Conservation (phyloP, 495 filamentous ascomycete species). For the Penicillium malachiteum region DNA sequence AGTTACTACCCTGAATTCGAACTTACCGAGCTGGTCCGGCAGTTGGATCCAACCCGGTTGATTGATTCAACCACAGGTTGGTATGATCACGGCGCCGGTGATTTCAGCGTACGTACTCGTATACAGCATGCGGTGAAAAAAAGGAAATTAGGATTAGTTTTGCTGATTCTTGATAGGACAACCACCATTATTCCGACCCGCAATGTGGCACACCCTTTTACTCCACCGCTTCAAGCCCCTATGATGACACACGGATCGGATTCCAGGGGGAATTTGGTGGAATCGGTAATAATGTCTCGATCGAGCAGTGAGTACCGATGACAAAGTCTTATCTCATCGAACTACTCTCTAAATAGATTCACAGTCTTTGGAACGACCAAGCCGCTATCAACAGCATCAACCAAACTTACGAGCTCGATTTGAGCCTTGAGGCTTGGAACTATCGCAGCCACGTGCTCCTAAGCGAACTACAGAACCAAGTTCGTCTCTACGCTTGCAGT, state of each 20-base stretch:
- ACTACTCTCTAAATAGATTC: background rate
- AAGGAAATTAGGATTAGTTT: too few species aligned
- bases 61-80: slow-evolving; percentile 61
- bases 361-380: slow-evolving; percentile 56
- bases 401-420: slow-evolving; percentile 64
- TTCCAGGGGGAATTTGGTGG: slow-evolving; percentile 71
- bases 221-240: slow-evolving; percentile 53
- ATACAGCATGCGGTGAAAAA: too few species aligned
- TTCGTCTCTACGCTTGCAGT: slow-evolving; percentile 56
- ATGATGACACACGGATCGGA: slow-evolving; percentile 59
- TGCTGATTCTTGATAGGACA: slow-evolving; percentile 44
- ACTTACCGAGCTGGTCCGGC: slow-evolving; percentile 50
- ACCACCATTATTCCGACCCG: slow-evolving; percentile 69
- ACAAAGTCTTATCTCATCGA: background rate
- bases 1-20: slow-evolving; percentile 52
- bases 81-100: slow-evolving; percentile 60
- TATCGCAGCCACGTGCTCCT: slow-evolving; percentile 56
- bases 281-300: slow-evolving; percentile 59
- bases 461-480: slow-evolving; percentile 56
- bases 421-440: slow-evolving; percentile 59
- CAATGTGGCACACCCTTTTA: slow-evolving; percentile 68
- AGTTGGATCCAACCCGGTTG: slow-evolving; percentile 60
- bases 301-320: slow-evolving; percentile 41
- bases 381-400: slow-evolving; percentile 56
- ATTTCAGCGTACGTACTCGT: slow-evolving; percentile 43